Evolutionary conservation across 495 filamentous ascomycete genomes (phyloP).

Genomic region (Penicillium bialowiezense): DNA sequence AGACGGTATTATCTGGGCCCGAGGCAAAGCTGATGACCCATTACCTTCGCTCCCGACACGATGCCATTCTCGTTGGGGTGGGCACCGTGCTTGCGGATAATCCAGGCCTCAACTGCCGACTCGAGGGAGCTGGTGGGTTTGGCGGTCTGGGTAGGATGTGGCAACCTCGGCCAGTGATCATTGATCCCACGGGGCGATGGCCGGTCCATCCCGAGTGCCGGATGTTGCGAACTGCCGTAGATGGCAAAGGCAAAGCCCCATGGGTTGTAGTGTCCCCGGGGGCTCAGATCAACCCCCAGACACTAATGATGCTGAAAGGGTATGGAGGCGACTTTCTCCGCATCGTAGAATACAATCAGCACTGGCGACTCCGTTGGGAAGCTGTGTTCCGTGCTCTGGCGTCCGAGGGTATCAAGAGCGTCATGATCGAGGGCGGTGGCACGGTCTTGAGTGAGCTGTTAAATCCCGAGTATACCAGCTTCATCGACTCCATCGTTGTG

Average conservation of each 20-base stretch:
- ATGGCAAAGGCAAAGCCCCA: slow-evolving; percentile 68
- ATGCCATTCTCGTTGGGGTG: slow-evolving; percentile 80
- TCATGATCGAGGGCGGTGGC: slow-evolving; percentile 89
- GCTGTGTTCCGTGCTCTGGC: slow-evolving; percentile 56
- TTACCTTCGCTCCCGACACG: slow-evolving; percentile 75
- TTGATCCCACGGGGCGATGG: slow-evolving; percentile 76
- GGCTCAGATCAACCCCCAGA: slow-evolving; percentile 45
- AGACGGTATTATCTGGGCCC: slow-evolving; percentile 76
- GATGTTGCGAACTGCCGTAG: slow-evolving; percentile 60
- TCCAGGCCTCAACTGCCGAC: slow-evolving; percentile 75
- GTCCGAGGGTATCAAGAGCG: slow-evolving; percentile 62
- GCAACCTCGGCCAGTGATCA: slow-evolving; percentile 75
- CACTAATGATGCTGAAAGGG: slow-evolving; percentile 44
- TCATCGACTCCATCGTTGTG: slow-evolving; percentile 73
- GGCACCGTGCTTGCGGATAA: slow-evolving; percentile 83
- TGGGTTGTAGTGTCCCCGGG: slow-evolving; percentile 61
- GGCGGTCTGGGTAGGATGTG: slow-evolving; percentile 50
- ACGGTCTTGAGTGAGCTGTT: slow-evolving; percentile 75
- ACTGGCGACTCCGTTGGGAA: slow-evolving; percentile 58
- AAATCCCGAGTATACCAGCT: slow-evolving; percentile 51
- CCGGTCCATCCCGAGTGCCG: slow-evolving; percentile 54
- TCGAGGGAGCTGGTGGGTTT: slow-evolving; percentile 55
- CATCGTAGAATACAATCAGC: slow-evolving; percentile 47
- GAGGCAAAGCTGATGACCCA: slow-evolving; percentile 89
- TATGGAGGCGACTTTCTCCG: slow-evolving; percentile 50